Evolutionary conservation across 164 flowering plant genomes (phyloP).

Genomic region (Kalanchoe fedtschenkoi): DNA sequence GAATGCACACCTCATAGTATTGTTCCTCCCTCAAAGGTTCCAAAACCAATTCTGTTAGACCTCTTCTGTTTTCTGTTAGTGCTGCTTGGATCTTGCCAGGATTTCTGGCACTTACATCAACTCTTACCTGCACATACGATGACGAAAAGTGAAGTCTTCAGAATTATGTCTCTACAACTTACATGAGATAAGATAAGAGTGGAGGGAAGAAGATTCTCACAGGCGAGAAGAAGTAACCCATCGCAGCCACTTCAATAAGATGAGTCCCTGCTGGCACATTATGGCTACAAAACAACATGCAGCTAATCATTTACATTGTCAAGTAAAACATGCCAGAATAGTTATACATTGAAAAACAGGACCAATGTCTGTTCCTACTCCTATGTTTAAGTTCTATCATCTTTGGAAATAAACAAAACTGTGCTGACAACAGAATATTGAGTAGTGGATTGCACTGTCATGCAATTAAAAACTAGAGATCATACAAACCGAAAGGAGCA

Average conservation of each 20-base stretch:
- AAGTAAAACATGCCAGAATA: neutral
- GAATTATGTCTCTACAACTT: too few relatives aligned
- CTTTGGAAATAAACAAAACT: too few relatives aligned
- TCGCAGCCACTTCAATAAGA: conserved; percentile 83
- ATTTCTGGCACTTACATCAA: conserved; percentile 94
- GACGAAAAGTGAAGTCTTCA: neutral
- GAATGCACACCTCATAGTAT: conserved; percentile 62
- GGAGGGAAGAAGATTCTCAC: conserved; percentile 27
- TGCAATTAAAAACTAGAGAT: too few relatives aligned
- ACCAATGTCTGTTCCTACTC: too few relatives aligned
- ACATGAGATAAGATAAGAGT: neutral
- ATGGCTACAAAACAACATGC: conserved; percentile 30
- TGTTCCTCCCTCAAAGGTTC: conserved; percentile 85
- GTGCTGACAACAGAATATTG: too few relatives aligned
- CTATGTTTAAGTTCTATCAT: too few relatives aligned
- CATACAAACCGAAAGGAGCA: neutral
- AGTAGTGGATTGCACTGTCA: too few relatives aligned
- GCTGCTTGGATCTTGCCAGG: conserved; percentile 96
- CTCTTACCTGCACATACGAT: conserved; percentile 55
- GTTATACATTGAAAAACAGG: neutral
- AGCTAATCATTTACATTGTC: neutral
- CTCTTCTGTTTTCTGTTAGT: conserved; percentile 76
- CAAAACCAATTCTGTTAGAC: conserved; percentile 66
- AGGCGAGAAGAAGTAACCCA: conserved; percentile 90
- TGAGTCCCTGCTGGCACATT: conserved; percentile 96